These are phyloP conservation scores for Adenanthera pavonina DNA, from an alignment of 306 rosid species.

Conservation along the genomic window DNA sequence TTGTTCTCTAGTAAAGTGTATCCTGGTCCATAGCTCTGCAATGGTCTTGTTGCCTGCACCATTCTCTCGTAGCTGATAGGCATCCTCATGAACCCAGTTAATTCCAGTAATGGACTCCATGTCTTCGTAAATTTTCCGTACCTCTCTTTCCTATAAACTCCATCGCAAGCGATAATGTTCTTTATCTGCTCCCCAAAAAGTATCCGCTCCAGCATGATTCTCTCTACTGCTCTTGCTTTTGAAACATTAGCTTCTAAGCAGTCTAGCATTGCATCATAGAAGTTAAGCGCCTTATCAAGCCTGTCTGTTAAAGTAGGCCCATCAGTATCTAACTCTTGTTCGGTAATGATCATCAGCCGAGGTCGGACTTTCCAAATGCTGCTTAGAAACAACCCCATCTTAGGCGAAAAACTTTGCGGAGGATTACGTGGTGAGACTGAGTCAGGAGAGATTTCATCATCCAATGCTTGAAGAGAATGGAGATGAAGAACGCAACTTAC, in stretches of 20 bases:
- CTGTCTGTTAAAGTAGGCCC: conserved; percentile 56
- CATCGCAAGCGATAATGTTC: conserved; percentile 76
- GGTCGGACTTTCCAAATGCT: conserved; percentile 62
- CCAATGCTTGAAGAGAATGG: conserved; percentile 64
- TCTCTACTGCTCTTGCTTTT: conserved; percentile 37
- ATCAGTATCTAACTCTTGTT: conserved; percentile 70
- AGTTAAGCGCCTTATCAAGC: conserved; percentile 55
- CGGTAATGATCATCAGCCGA: conserved; percentile 63
- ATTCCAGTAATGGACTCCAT: conserved; percentile 68
- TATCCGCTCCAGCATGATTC: conserved; percentile 66
- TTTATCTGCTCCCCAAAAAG: conserved; percentile 71
- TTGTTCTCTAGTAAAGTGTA: conserved; percentile 55
- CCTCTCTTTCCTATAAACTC: conserved; percentile 69
- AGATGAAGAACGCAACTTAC: conserved; percentile 65
- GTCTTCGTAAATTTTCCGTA: conserved; percentile 55
- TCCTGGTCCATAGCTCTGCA: conserved; percentile 52
- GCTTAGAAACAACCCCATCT: conserved; percentile 57
- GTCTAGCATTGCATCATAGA: conserved; percentile 64
- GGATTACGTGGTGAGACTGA: conserved; percentile 47
- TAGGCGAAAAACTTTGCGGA: conserved; percentile 53
- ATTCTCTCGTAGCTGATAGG: conserved; percentile 53
- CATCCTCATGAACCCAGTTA: conserved; percentile 59
- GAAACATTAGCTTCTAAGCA: conserved; percentile 64
- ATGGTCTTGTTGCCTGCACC: conserved; percentile 46
- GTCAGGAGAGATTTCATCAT: conserved; percentile 54